phyloP scores from a whole-genome alignment of 2,329 filamentous ascomycete genomes.

The Pyricularia grisea region DNA sequence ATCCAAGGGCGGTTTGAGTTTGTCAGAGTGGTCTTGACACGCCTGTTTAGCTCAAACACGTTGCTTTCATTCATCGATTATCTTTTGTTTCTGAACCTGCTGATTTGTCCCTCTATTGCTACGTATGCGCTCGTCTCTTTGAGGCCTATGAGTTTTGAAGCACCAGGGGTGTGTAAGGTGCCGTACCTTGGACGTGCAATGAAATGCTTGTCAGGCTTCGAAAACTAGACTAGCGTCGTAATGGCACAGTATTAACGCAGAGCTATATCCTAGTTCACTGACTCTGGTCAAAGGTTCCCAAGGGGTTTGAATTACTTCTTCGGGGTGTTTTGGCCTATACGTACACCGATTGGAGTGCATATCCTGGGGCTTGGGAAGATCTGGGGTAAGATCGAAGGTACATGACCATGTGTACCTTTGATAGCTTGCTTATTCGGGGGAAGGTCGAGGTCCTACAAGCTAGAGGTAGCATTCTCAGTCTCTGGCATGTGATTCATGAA shows the following conservation, averaged over 20 bases:
- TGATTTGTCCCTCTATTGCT: not conserved
- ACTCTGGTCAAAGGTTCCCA: not conserved
- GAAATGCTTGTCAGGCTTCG: too few species aligned
- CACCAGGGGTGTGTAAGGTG: not conserved
- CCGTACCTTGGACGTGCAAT: not conserved
- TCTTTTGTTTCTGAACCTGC: not conserved
- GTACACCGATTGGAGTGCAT: not conserved
- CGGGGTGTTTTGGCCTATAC: not conserved
- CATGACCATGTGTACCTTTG: too few species aligned
- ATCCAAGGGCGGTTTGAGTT: not conserved
- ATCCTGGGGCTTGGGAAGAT: not conserved
- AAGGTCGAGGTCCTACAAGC: too few species aligned
- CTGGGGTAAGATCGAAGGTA: not conserved
- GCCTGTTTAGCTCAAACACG: not conserved
- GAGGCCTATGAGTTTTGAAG: not conserved
- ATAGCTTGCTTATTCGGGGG: too few species aligned
- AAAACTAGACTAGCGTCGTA: too few species aligned
- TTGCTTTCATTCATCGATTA: not conserved
- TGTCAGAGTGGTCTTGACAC: not conserved
- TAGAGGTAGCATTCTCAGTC: too few species aligned
- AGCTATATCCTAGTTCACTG: not conserved
- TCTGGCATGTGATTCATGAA: too few species aligned
- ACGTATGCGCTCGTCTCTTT: not conserved
- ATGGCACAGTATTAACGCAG: not conserved
- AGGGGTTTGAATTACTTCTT: not conserved